These are phyloP conservation scores for Monilinia polystroma DNA, from an alignment of 2,329 filamentous ascomycete genomes.

Conservation along the genomic window DNA sequence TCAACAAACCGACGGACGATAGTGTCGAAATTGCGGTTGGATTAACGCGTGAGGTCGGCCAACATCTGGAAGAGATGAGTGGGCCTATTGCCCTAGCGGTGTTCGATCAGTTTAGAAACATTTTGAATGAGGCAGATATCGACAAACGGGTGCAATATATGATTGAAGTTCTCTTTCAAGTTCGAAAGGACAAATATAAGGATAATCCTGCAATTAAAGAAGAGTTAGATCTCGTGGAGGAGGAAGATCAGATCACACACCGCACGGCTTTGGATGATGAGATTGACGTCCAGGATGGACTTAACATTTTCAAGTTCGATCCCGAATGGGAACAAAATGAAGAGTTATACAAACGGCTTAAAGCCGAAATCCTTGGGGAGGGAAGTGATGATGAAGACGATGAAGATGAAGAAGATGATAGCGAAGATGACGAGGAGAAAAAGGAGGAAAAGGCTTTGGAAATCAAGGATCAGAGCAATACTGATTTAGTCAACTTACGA, in stretches of 20 bases:
- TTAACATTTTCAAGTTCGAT: conserved; percentile 97
- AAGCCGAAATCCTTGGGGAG: conserved; percentile 91
- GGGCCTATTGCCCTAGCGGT: conserved; percentile 81
- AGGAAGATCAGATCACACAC: conserved; percentile 98
- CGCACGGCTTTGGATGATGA: conserved; percentile 77
- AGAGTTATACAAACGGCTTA: conserved; percentile 82
- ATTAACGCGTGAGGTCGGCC: conserved; percentile 87
- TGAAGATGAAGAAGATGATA: conserved; percentile 62
- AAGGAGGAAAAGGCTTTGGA: conserved; percentile 81
- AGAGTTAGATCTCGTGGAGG: conserved; percentile 91
- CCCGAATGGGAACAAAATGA: conserved; percentile 87
- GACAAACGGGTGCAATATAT: conserved; percentile 99
- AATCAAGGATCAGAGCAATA: conserved; percentile 97
- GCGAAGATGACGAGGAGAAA: conserved; percentile 69
- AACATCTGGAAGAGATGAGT: conserved; percentile 95
- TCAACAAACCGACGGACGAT: conserved; percentile 95
- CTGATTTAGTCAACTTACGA: conserved; percentile 88
- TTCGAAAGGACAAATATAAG: conserved; percentile 94
- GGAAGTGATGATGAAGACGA: conserved; percentile 80
- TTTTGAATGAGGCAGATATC: conserved; percentile 94
- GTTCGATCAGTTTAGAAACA: conserved; percentile 93
- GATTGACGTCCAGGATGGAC: conserved; percentile 77
- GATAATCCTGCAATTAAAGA: conserved; percentile 88
- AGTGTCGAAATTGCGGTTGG: conserved; percentile 97
- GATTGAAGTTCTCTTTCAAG: conserved; percentile 96